Evolutionary conservation across 192 early-diverging fungal species (phyloP).

Genomic region (Coemansia sp.): DNA sequence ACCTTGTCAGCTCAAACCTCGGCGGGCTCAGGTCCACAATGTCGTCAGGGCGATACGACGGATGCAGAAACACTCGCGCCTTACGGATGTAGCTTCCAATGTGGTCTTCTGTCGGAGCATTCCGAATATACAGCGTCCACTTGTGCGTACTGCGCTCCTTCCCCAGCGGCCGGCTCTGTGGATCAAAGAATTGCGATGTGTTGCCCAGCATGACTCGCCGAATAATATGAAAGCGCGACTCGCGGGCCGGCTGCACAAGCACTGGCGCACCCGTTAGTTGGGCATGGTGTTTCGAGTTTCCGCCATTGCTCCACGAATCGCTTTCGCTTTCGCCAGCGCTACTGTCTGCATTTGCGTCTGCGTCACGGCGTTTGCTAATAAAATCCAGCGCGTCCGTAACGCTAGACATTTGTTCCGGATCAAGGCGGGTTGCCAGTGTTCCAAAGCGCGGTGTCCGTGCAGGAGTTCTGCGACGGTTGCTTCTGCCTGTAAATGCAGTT

Average conservation of each 20-base stretch:
- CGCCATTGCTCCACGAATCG: slow-evolving; percentile 4
- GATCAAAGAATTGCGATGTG: slow-evolving; percentile 68
- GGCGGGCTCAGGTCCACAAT: slow-evolving; percentile 78
- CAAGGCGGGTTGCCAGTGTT: slow-evolving; percentile 20
- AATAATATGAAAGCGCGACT: slow-evolving; percentile 74
- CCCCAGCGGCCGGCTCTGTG: slow-evolving; percentile 56
- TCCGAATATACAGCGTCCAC: slow-evolving; percentile 90
- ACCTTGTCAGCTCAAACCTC: slow-evolving; percentile 82
- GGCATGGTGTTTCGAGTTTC: neutral
- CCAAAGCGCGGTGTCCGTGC: slow-evolving; percentile 6
- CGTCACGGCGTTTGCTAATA: slow-evolving; percentile 5
- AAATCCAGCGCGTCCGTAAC: slow-evolving; percentile 56
- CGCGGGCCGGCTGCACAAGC: slow-evolving; percentile 30
- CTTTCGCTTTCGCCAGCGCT: slow-evolving; percentile 20
- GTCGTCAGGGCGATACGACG: slow-evolving; percentile 84
- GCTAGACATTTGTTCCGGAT: slow-evolving; percentile 20
- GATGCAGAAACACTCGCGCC: slow-evolving; percentile 87
- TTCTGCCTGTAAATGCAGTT: neutral
- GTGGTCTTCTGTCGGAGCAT: slow-evolving; percentile 43
- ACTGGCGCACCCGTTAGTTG: neutral
- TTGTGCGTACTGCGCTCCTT: slow-evolving; percentile 68
- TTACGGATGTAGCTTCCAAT: slow-evolving; percentile 68
- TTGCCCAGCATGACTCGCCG: slow-evolving; percentile 68
- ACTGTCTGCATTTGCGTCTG: slow-evolving; percentile 1
- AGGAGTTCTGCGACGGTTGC: neutral